A percentile compares a stretch with the other conserved stretches of the same genome.
phyloP scores from a whole-genome alignment of 495 filamentous ascomycete species.

The Penicillium paxilli region DNA sequence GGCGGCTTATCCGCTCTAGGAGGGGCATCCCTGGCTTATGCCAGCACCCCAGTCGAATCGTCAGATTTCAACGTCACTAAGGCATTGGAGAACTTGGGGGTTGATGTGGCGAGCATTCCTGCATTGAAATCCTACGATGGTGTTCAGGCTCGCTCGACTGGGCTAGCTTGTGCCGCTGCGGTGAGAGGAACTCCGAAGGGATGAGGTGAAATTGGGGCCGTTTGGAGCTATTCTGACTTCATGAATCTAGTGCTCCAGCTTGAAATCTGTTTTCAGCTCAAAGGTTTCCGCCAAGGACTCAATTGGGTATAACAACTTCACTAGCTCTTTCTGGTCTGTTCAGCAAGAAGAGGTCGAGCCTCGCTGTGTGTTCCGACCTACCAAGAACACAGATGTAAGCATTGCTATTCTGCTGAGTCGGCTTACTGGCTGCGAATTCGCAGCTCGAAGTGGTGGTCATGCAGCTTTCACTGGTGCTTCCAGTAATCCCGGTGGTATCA shows the following conservation, averaged over 20 bases:
- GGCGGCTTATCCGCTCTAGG: slow-evolving; percentile 10
- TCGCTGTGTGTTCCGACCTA: slow-evolving; percentile 25
- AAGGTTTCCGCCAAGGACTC: slow-evolving; percentile 8
- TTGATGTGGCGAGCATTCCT: slow-evolving; percentile 16
- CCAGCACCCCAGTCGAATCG: slow-evolving; percentile 6
- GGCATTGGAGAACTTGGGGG: slow-evolving; percentile 12
- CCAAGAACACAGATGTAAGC: slow-evolving; percentile 21
- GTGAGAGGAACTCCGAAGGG: slow-evolving; percentile 1
- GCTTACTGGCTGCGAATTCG: slow-evolving; percentile 33
- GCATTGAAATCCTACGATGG: slow-evolving; percentile 10
- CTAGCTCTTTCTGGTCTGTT: slow-evolving; percentile 46
- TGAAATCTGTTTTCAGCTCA: slow-evolving; percentile 18
- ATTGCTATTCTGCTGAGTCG: slow-evolving; percentile 18
- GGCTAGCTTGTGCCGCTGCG: slow-evolving; percentile 8
- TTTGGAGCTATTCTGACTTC: neutral
- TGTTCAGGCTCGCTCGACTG: slow-evolving; percentile 9
- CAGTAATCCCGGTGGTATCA: slow-evolving; percentile 34
- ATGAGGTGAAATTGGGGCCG: too few species aligned
- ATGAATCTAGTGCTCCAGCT: slow-evolving; percentile 8
- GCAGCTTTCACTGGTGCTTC: slow-evolving; percentile 28
- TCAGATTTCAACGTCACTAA: slow-evolving; percentile 13
- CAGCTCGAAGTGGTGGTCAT: slow-evolving; percentile 48
- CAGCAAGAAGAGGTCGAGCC: slow-evolving; percentile 39
- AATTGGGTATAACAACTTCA: slow-evolving; percentile 20
- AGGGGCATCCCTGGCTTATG: neutral